Percentiles rank a stretch among this genome's conserved stretches.
phyloP scores from a whole-genome alignment of 2,329 filamentous ascomycete species.

The Beauveria scarabaeidicola region DNA sequence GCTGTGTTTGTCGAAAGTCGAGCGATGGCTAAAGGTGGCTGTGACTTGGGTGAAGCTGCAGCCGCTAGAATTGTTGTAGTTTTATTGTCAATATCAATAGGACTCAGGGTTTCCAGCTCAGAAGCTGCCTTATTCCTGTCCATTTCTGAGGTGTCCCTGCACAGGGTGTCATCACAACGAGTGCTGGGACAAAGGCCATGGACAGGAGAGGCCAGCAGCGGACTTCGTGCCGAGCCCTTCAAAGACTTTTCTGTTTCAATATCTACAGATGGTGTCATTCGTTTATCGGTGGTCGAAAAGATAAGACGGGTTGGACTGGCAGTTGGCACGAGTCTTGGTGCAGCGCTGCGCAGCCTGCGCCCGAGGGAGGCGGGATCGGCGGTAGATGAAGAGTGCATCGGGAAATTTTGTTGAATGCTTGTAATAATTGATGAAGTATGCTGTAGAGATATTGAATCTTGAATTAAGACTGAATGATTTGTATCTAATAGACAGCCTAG shows the following conservation, averaged over 20 bases:
- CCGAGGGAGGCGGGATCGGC: not conserved
- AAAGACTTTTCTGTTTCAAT: not conserved
- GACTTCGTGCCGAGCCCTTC: not conserved
- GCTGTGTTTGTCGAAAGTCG: constrained; percentile 8
- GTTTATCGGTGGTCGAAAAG: not conserved
- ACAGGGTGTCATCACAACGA: not conserved
- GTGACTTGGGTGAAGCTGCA: constrained; percentile 26
- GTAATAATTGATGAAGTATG: not conserved
- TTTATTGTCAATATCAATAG: constrained; percentile 19
- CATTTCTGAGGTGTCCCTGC: not conserved
- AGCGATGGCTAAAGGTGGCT: constrained; percentile 12
- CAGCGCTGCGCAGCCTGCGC: not conserved
- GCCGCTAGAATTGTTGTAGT: constrained; percentile 29
- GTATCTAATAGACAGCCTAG: not conserved
- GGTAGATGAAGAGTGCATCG: not conserved
- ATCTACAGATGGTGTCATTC: not conserved
- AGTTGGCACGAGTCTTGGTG: not conserved
- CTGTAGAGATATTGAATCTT: not conserved
- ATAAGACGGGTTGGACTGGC: not conserved
- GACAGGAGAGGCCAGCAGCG: not conserved
- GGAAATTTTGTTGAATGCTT: not conserved
- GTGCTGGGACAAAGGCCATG: too few species aligned
- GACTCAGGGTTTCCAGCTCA: not conserved
- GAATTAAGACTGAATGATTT: not conserved
- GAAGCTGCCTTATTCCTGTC: not conserved